Evolutionary conservation across 106 monocot genomes (phyloP), one percentile per base, ranked within the genome.

Genomic region (Chionographis japonica): DNA sequence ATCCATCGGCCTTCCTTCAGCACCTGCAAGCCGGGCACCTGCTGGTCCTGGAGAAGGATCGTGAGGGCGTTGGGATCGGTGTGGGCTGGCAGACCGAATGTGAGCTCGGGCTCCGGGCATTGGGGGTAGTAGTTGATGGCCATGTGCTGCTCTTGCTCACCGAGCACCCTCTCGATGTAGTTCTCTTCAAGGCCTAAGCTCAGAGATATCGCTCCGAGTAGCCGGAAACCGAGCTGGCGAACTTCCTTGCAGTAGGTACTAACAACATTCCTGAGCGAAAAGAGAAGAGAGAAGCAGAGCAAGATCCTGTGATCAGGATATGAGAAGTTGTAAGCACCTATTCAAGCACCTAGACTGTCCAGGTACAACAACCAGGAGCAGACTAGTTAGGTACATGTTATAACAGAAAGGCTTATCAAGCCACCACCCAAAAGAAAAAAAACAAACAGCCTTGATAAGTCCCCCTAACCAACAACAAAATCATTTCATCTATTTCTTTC

Each of bases 131-230:
- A 92, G 75, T 97, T 97, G 11, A 97, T 60, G 11, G 95, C 95
- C 95, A 95, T 95, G 68, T 95, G 95, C 56, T 95, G 95, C 62
- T 95, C 91, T 58, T 89, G 95, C 63, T 95, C 86, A 8, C 92
- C 95, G 2, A 86, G 55, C 4, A 65, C 82, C 17, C 56, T 72
- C 19, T 73, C 70, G 1, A 92, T 84, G 79, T 87, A 83, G 50
- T 82, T 76, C 54, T 83, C 82, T 39, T 92, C 95, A 52, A 97
- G 68, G 3, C 86, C 89, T 27, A 92, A 66, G 74, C 95, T 97
- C 20, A 86, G 70, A 13, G 95, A 92, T 69, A 97, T 86, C 15
- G 74, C 27, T 0, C 84, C 86, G 3, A 86, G 86, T 3, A 95
- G 72, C n/a, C 40, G 67, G 63, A 91, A 86, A 4, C 91, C 95